Percentiles rank a stretch among this genome's conserved stretches.
Evolutionary conservation across 148 eudicot genomes (phyloP).

Genomic region (Persicaria tinctoria): DNA sequence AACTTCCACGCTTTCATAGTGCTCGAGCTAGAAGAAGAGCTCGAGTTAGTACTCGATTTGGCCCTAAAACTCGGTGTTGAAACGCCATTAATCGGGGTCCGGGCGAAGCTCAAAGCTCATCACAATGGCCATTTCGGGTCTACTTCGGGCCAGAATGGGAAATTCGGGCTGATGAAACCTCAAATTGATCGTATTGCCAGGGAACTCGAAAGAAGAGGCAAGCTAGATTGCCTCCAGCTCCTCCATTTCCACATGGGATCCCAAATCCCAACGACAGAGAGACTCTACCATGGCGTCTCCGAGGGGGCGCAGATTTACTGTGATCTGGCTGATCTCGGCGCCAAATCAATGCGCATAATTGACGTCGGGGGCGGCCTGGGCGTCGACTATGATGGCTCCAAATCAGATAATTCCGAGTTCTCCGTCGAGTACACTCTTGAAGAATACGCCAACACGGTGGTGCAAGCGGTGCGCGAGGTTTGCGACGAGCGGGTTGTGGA

Average conservation of each 20-base stretch:
- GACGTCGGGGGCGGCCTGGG: slow-evolving; percentile 95
- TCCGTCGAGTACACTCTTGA: slow-evolving; percentile 69
- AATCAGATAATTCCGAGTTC: slow-evolving; percentile 55
- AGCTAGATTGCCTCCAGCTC: slow-evolving; percentile 80
- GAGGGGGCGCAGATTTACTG: slow-evolving; percentile 85
- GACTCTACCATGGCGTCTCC: slow-evolving; percentile 61
- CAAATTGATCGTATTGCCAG: slow-evolving; percentile 68
- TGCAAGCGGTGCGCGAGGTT: slow-evolving; percentile 41
- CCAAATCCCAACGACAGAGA: slow-evolving; percentile 67
- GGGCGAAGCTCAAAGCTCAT: slow-evolving; percentile 87
- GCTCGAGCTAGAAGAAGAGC: slow-evolving; percentile 79
- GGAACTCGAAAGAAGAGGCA: slow-evolving; percentile 44
- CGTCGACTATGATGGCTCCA: slow-evolving; percentile 86
- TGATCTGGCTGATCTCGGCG: slow-evolving; percentile 75
- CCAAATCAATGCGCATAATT: slow-evolving; percentile 52
- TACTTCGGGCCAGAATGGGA: slow-evolving; percentile 92
- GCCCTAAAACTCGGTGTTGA: slow-evolving; percentile 44
- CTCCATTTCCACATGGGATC: slow-evolving; percentile 96
- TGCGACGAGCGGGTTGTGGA: slow-evolving; percentile 49
- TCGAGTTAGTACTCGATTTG: slow-evolving; percentile 60
- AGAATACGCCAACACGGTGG: slow-evolving; percentile 79
- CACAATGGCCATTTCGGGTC: slow-evolving; percentile 92
- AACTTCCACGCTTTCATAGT: slow-evolving; percentile 70
- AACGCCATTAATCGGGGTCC: slow-evolving; percentile 57
- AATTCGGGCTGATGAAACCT: slow-evolving; percentile 64